Conservation (phyloP, 2,329 filamentous ascomycete species). For the Botrytis galanthina region DNA sequence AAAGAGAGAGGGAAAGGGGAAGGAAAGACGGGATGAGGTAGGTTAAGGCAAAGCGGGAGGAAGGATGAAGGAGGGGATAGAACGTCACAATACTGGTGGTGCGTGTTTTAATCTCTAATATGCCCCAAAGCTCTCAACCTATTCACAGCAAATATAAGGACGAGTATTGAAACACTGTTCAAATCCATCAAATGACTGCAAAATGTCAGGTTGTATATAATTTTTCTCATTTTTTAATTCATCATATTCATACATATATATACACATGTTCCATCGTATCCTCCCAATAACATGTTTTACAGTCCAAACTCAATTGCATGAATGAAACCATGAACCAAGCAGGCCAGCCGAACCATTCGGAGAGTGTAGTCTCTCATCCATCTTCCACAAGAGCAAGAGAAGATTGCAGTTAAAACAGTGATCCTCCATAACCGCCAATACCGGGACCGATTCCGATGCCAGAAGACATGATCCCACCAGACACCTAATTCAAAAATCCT, state of each 20-base stretch:
- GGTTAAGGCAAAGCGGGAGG: neutral
- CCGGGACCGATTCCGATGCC: slow-evolving; percentile 3
- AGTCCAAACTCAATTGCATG: neutral
- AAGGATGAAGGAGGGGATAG: neutral
- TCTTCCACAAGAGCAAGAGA: neutral
- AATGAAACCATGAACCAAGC: neutral
- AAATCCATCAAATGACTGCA: neutral
- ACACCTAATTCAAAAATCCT: slow-evolving; percentile 1
- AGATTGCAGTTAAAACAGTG: neutral
- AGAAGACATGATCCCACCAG: slow-evolving; percentile 10
- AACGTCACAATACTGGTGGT: neutral
- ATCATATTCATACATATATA: neutral
- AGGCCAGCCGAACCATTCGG: neutral
- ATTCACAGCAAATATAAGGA: neutral
- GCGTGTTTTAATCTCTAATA: neutral
- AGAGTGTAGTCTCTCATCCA: neutral
- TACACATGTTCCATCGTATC: neutral
- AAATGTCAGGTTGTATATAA: neutral
- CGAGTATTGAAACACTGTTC: neutral
- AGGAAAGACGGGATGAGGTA: neutral
- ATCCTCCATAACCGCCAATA: neutral
- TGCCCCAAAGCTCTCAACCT: neutral
- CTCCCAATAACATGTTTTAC: neutral
- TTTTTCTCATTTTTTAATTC: neutral
- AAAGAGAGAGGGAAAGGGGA: neutral